Conservation (phyloP, 352 stramenopile species). For the Globisporangium carolinianum region DNA sequence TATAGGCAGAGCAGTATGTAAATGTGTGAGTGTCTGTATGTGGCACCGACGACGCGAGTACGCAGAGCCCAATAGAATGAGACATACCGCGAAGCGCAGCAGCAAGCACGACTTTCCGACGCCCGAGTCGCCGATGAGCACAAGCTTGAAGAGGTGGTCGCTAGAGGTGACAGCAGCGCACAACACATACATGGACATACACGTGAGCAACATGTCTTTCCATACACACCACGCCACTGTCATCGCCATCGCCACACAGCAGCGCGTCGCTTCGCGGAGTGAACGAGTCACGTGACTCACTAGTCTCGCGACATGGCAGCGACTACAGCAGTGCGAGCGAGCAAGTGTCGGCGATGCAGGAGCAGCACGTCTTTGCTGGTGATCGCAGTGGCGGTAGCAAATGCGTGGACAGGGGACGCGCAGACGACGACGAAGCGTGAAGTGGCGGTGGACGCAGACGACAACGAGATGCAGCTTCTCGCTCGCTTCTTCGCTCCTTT, state of each 20-base stretch:
- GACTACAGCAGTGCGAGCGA: not conserved
- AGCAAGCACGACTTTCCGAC: conserved; percentile 98
- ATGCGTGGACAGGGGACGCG: not conserved
- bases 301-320: conserved; percentile 74
- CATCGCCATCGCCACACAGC: not conserved
- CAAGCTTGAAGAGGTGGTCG: conserved; percentile 97
- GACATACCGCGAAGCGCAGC: conserved; percentile 91
- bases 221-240: conserved; percentile 1
- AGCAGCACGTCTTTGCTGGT: too few species aligned
- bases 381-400: not conserved
- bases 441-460: not conserved
- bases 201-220: not conserved
- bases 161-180: conserved; percentile 16
- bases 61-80: not conserved
- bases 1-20: conserved; percentile 10
- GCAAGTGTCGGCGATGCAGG: not conserved
- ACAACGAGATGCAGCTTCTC: not conserved
- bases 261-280: conserved; percentile 11
- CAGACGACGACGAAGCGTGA: too few species aligned
- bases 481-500: not conserved
- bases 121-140: conserved; percentile 97
- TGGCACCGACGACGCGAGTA: too few species aligned
- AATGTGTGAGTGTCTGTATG: not conserved
- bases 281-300: conserved; percentile 20
- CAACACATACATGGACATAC: not conserved